Conservation (phyloP, 2,329 filamentous ascomycete species). For the Pseudophaeomoniella oleicola region DNA sequence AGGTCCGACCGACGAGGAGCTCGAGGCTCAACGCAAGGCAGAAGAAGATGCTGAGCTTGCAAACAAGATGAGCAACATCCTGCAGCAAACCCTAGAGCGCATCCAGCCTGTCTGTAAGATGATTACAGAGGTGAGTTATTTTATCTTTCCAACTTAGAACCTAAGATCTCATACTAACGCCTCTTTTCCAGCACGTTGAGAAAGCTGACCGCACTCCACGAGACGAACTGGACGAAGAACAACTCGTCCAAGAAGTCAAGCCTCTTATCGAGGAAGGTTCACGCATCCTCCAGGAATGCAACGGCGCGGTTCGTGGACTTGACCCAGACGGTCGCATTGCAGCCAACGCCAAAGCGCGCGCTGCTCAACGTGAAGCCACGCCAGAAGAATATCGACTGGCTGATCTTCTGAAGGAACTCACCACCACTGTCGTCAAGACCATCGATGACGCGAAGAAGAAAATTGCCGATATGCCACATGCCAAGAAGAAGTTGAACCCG, state of each 20-base stretch:
- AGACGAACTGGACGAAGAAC: conserved; percentile 81
- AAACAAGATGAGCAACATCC: conserved; percentile 55
- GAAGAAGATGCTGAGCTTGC: conserved; percentile 63
- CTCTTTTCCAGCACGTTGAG: conserved; percentile 50
- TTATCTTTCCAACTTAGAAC: background rate
- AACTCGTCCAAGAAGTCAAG: conserved; percentile 71
- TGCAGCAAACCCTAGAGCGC: conserved; percentile 68
- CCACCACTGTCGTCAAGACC: conserved; percentile 62
- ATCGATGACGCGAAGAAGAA: conserved; percentile 82
- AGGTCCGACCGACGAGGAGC: conserved; percentile 25
- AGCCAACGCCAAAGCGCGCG: conserved; percentile 69
- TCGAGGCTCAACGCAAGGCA: conserved; percentile 43
- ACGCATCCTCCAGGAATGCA: conserved; percentile 70
- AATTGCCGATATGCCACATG: conserved; percentile 81
- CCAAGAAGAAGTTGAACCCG: conserved; percentile 88
- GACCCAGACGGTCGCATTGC: conserved; percentile 81
- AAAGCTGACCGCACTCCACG: conserved; percentile 64
- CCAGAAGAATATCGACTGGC: conserved; percentile 77
- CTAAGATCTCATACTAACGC: conserved; percentile 13
- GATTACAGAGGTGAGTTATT: conserved; percentile 55
- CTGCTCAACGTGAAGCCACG: conserved; percentile 58
- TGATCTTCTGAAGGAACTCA: conserved; percentile 72
- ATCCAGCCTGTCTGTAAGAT: conserved; percentile 74
- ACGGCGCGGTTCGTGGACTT: conserved; percentile 72
- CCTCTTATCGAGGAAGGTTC: conserved; percentile 78